Base-by-base conservation (phyloP, 495 filamentous ascomycete genomes). In the Penicillium silybi region DNA sequence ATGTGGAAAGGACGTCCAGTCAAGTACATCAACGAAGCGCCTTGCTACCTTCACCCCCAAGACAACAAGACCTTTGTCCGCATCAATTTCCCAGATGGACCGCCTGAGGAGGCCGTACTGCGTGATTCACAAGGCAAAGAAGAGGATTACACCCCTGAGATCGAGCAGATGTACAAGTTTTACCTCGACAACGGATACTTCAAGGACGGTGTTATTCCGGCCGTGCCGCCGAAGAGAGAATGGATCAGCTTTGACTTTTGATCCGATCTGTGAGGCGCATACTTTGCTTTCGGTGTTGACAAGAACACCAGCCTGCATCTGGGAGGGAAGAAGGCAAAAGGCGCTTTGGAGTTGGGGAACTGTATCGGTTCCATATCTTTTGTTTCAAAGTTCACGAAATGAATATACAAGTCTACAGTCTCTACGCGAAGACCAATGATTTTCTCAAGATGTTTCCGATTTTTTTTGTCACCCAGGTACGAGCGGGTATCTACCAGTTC, bases 221-320 rank as follows among this genome's bases (percentile, higher is more conserved):
- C 82, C 47, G 73, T 88, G 17, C 83, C 89, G 27, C 89, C 89
- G 2, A 84, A 81, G 76, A 76, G 77, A 45, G 89, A 89, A 66
- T 88, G 80, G 75, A 81, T 86, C 57, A 61, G 70, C n/a, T 92
- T 84, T 72, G 80, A 88, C 60, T 85, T 89, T 62, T 88, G 64
- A 70, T 10, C 18, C 42, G 2, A 18, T 25, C 23, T 38, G 4
- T 3, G 9, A 8, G 16, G 23, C 4, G 26, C 23, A 2, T 23
- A 15, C 8, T 19, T 18, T 47, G 26, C n/a, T 2, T 37, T 47
- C 6, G 1, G 11, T 19, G 20, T 19, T 6, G 1, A 9, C 16
- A 4, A 19, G 4, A 13, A 13, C 13, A n/a, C 6, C 15, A 43
- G 19, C 20, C 2, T 43, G 41, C 16, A 26, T n/a, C 19, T 3